Evolutionary conservation across 306 rosid genomes (phyloP).

Genomic region (Lathyrus aphaca): DNA sequence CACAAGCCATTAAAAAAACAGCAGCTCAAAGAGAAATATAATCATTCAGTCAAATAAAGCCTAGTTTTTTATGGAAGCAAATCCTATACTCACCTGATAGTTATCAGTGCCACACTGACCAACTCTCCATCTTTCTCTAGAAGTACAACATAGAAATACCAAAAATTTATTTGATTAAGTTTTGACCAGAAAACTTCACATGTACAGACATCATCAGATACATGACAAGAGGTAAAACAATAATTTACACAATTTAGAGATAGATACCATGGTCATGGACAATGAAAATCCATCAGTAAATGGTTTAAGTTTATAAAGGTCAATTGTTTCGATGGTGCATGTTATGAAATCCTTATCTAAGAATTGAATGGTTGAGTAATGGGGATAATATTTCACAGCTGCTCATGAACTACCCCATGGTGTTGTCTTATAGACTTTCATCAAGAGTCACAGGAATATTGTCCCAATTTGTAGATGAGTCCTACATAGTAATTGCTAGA

Average conservation of each 20-base stretch:
- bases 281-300: neutral
- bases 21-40: constrained; percentile 25
- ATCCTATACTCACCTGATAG: constrained; percentile 62
- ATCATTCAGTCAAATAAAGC: constrained; percentile 21
- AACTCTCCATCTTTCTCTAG: constrained; percentile 78
- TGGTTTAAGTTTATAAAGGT: neutral
- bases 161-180: constrained; percentile 78
- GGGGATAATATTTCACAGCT: neutral
- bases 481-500: neutral
- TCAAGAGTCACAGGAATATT: neutral
- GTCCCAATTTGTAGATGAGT: neutral
- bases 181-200: constrained; percentile 57
- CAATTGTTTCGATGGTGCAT: too few relatives aligned
- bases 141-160: constrained; percentile 74
- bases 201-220: constrained; percentile 26
- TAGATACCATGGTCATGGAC: neutral
- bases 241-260: constrained; percentile 17
- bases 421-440: constrained; percentile 15
- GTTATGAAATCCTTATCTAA: too few relatives aligned
- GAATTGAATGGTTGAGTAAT: neutral
- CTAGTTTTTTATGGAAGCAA: constrained; percentile 9
- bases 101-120: constrained; percentile 77
- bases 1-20: constrained; percentile 22
- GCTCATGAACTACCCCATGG: constrained; percentile 17
- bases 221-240: constrained; percentile 23